A percentile compares a stretch with the other conserved stretches of the same genome.
These are phyloP conservation scores for Benincasa hispida DNA, from an alignment of 306 rosid species.

Conservation along the genomic window DNA sequence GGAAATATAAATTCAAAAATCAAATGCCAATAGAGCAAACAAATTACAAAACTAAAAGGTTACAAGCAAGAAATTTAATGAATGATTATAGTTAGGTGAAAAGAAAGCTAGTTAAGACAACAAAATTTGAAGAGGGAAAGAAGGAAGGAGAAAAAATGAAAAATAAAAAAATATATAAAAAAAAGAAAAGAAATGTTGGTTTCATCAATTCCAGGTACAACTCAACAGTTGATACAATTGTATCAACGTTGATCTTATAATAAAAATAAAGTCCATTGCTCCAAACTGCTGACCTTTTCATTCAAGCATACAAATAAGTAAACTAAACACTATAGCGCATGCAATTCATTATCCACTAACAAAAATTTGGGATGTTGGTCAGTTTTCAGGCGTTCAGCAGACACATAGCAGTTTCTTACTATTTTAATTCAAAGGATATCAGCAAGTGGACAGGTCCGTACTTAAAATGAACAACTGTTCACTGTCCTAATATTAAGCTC, in stretches of 20 bases:
- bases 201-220: not conserved
- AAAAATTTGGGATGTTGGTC: not conserved
- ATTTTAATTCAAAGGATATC: not conserved
- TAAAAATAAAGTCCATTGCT: not conserved
- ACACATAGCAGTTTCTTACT: not conserved
- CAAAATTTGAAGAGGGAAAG: not conserved
- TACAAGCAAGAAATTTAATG: not conserved
- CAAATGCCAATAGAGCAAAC: not conserved
- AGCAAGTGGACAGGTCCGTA: not conserved
- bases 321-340: not conserved
- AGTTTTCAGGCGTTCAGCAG: not conserved
- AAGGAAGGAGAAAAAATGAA: not conserved
- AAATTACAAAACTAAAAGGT: not conserved
- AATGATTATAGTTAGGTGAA: not conserved
- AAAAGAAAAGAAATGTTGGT: not conserved
- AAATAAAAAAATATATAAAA: not conserved
- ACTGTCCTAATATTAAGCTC: not conserved
- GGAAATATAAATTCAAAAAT: not conserved
- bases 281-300: not conserved
- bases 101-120: not conserved
- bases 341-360: not conserved
- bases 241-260: not conserved
- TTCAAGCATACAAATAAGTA: not conserved
- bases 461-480: not conserved
- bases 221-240: not conserved